phyloP scores from a whole-genome alignment of 441 rosid genomes.

The Cnidoscolus chayamansa region DNA sequence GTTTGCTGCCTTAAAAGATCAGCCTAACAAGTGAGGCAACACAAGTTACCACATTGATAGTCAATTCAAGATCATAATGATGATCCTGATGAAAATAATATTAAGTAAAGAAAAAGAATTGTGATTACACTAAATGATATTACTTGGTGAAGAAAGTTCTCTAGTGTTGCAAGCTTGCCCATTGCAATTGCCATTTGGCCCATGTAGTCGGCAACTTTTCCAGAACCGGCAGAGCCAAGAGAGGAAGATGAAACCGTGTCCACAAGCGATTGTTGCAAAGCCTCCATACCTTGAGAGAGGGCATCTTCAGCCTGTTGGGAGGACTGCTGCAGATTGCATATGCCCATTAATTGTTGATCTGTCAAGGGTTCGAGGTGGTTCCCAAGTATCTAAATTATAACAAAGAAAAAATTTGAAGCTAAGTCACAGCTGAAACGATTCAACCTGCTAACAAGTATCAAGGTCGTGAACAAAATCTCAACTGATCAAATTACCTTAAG shows the following conservation, averaged over 20 bases:
- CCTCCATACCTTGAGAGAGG: too few relatives aligned
- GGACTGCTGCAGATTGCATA: too few relatives aligned
- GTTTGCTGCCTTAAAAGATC: conserved; percentile 90
- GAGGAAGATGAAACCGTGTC: conserved; percentile 70
- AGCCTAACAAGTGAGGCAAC: conserved; percentile 44
- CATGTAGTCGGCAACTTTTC: conserved; percentile 80
- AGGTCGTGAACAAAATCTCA: neutral
- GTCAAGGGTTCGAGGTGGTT: too few relatives aligned
- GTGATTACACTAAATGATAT: neutral
- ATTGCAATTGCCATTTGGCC: conserved; percentile 91
- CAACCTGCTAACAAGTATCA: too few relatives aligned
- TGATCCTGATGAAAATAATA: neutral
- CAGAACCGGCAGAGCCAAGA: conserved; percentile 57
- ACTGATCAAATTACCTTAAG: conserved; percentile 53
- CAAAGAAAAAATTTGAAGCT: too few relatives aligned
- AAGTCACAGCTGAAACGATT: too few relatives aligned
- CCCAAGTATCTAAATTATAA: too few relatives aligned
- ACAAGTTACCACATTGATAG: neutral
- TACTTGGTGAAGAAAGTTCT: conserved; percentile 86
- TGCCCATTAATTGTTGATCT: too few relatives aligned
- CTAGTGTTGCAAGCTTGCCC: conserved; percentile 78
- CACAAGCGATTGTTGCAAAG: conserved; percentile 24
- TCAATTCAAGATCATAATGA: neutral
- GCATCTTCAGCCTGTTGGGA: too few relatives aligned
- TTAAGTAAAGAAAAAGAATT: neutral